Conservation (phyloP, 2,329 filamentous ascomycete genomes). For the Daldinia sp. region DNA sequence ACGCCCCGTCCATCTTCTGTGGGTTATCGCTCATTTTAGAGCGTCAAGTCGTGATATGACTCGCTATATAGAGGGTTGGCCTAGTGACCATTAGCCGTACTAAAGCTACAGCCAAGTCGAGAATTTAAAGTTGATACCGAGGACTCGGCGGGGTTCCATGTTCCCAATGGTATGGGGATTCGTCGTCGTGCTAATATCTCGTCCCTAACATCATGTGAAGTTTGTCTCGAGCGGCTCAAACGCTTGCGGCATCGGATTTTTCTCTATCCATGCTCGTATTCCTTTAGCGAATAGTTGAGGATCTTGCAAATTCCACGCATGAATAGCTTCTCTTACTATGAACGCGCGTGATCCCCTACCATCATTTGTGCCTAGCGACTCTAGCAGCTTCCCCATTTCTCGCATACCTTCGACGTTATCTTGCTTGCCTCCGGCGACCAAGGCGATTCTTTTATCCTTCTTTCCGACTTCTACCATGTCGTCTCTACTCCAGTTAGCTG, state of each 20-base stretch:
- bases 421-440: constrained; percentile 47
- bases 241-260: constrained; percentile 46
- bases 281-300: constrained; percentile 55
- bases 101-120: background rate
- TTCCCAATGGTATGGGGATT: background rate
- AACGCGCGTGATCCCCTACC: constrained; percentile 49
- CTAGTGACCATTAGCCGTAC: background rate
- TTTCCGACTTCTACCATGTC: constrained; percentile 47
- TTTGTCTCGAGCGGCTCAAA: constrained; percentile 35
- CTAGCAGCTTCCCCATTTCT: constrained; percentile 48
- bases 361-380: constrained; percentile 41
- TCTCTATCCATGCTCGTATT: constrained; percentile 54
- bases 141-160: background rate
- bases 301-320: constrained; percentile 58
- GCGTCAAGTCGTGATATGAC: background rate
- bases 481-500: constrained; percentile 45
- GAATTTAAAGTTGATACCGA: background rate
- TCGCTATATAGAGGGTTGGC: background rate
- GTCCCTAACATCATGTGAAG: background rate
- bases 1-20: background rate
- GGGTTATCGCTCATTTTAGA: background rate
- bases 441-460: constrained; percentile 48
- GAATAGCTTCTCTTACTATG: constrained; percentile 54
- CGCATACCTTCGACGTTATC: constrained; percentile 52
- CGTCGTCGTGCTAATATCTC: background rate